phyloP scores from a whole-genome alignment of 257 asterid genomes.

The Solanum bukasovii region DNA sequence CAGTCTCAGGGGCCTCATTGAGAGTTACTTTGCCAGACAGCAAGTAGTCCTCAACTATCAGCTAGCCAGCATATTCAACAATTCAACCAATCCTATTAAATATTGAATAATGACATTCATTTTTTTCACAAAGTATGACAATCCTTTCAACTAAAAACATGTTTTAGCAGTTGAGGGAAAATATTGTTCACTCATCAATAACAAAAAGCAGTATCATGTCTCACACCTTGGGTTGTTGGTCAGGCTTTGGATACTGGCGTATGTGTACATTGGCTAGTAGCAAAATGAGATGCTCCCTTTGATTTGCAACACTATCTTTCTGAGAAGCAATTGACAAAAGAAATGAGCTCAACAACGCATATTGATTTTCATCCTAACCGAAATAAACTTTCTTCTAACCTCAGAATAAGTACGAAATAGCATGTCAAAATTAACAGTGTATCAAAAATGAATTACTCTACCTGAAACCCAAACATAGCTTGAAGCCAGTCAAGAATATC shows the following conservation, averaged over 20 bases:
- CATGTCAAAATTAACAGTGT: background rate
- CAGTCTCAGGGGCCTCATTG: background rate
- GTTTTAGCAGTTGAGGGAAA: background rate
- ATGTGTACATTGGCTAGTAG: conserved; percentile 97
- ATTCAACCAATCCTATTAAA: background rate
- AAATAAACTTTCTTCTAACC: background rate
- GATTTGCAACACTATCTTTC: conserved; percentile 95
- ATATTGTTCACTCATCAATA: background rate
- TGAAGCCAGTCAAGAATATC: conserved; percentile 99
- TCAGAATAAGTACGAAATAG: background rate
- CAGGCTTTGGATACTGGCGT: conserved; percentile 94
- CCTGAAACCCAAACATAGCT: conserved; percentile 99
- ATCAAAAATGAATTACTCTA: conserved; percentile 1
- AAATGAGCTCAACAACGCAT: conserved; percentile 4
- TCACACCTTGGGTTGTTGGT: conserved; percentile 92
- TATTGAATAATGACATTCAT: background rate
- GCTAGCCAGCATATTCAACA: background rate
- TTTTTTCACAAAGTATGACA: background rate
- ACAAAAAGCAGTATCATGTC: conserved; percentile 9
- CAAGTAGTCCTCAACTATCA: background rate
- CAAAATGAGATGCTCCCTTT: conserved; percentile 95
- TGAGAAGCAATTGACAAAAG: conserved; percentile 27
- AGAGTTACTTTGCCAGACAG: background rate
- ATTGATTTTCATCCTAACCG: background rate
- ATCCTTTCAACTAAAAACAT: background rate